These are phyloP conservation scores for Pseudogymnoascus sp. DNA, from an alignment of 2,329 filamentous ascomycete species.

Conservation along the genomic window DNA sequence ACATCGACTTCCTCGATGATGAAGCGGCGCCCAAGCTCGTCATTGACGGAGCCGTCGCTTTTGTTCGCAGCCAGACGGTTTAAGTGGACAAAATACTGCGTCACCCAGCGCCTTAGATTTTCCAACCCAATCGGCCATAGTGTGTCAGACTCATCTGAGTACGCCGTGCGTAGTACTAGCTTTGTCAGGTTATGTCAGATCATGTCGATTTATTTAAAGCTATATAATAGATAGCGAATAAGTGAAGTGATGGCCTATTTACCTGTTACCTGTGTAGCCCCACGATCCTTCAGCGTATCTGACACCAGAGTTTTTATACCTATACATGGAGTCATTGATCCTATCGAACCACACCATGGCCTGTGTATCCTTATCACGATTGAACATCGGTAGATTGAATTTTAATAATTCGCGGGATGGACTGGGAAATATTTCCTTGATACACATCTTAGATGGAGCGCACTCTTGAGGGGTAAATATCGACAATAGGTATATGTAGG, in stretches of 20 bases:
- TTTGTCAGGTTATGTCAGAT: background rate
- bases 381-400: background rate
- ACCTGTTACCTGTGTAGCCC: background rate
- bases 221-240: background rate
- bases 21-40: conserved; percentile 1
- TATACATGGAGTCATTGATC: background rate
- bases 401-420: background rate
- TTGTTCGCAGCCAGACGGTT: background rate
- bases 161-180: background rate
- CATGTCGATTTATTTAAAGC: background rate
- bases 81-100: background rate
- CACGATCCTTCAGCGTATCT: background rate
- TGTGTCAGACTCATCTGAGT: background rate
- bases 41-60: background rate
- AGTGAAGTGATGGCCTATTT: background rate
- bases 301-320: background rate
- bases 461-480: background rate
- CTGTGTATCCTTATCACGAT: background rate
- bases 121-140: background rate
- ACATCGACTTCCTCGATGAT: background rate
- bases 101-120: conserved; percentile 1
- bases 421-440: background rate
- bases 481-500: background rate
- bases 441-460: background rate
- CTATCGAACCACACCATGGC: background rate